A percentile compares a stretch with the other conserved stretches of the same genome.
These are phyloP conservation scores for Suillus tomentosus DNA, from an alignment of 768 basidiomycete genomes.

Conservation along the genomic window DNA sequence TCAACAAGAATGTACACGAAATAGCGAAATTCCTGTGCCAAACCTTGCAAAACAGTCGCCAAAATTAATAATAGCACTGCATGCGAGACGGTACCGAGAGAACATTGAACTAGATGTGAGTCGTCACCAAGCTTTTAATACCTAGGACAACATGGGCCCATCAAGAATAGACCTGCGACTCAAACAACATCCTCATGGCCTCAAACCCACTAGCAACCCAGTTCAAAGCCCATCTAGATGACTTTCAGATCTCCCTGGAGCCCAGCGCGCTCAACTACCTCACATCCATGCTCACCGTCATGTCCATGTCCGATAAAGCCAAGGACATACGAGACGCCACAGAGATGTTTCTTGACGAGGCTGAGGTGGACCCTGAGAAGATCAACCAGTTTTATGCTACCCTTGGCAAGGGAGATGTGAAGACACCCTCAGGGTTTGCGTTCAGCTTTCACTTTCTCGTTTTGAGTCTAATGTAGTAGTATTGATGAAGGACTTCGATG, in stretches of 20 bases:
- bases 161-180: neutral
- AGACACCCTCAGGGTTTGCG: neutral
- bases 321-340: slow-evolving; percentile 12
- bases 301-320: slow-evolving; percentile 10
- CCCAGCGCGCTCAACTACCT: slow-evolving; percentile 17
- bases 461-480: neutral
- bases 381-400: slow-evolving; percentile 16
- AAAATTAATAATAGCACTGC: neutral
- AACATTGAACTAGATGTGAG: neutral
- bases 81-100: neutral
- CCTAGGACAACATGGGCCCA: neutral
- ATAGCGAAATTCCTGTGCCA: no score
- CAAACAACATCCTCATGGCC: neutral
- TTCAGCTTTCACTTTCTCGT: neutral
- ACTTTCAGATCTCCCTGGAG: slow-evolving; percentile 15
- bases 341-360: slow-evolving; percentile 18
- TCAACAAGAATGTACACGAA: no score
- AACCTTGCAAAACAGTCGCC: no score
- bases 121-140: slow-evolving; percentile 3
- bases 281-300: slow-evolving; percentile 14
- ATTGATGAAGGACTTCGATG: neutral
- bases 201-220: slow-evolving; percentile 7
- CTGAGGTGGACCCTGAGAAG: slow-evolving; percentile 13
- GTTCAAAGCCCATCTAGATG: slow-evolving; percentile 11
- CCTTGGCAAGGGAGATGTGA: slow-evolving; percentile 1